phyloP scores from a whole-genome alignment of 371 early-diverging fungal species.

The Mucor velutinosus region DNA sequence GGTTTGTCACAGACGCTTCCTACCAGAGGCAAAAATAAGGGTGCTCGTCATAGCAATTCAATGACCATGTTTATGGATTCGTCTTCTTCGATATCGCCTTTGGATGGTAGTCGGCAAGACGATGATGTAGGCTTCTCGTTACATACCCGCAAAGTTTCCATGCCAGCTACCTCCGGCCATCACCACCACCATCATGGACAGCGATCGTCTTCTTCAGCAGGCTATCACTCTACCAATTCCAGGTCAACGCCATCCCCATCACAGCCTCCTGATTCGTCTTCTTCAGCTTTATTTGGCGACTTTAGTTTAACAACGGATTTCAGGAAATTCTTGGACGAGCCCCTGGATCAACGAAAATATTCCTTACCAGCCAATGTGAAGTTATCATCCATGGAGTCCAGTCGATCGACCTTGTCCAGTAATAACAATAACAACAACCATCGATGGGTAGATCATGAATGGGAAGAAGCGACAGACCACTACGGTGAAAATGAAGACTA shows the following conservation, averaged over 20 bases:
- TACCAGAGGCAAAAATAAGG: conserved; percentile 9
- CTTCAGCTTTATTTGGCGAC: conserved; percentile 47
- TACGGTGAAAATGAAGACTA: conserved; percentile 12
- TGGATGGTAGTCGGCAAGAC: background rate
- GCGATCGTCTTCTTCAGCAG: conserved; percentile 6
- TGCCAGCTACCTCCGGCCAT: conserved; percentile 11
- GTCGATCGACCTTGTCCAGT: conserved; percentile 13
- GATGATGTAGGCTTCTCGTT: conserved; percentile 10
- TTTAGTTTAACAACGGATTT: conserved; percentile 44
- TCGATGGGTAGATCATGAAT: conserved; percentile 11
- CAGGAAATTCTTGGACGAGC: conserved; percentile 36
- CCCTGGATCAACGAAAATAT: conserved; percentile 32
- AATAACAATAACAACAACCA: conserved; percentile 1
- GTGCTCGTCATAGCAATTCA: conserved; percentile 11
- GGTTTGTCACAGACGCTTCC: conserved; percentile 8
- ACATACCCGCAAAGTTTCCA: conserved; percentile 23
- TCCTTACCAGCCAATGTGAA: conserved; percentile 28
- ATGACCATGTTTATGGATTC: conserved; percentile 13
- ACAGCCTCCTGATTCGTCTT: conserved; percentile 3
- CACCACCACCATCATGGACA: background rate
- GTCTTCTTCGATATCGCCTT: background rate
- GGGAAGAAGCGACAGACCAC: conserved; percentile 10
- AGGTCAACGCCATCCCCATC: background rate
- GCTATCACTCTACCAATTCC: background rate
- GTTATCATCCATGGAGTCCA: conserved; percentile 7